Base-by-base conservation (phyloP, 164 flowering plant genomes). In the Piper betle region DNA sequence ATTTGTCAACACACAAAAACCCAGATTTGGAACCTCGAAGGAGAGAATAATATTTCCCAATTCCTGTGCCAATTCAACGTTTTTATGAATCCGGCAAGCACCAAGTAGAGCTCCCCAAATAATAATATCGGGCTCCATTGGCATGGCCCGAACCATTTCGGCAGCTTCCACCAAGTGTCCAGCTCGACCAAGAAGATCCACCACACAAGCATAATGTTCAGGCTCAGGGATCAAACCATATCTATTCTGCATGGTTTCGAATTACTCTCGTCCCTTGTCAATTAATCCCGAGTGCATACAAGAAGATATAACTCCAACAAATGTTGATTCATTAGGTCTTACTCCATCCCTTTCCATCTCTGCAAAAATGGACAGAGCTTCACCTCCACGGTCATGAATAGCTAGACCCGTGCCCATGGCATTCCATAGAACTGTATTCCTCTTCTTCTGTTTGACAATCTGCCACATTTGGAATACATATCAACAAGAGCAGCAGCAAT, bases 401-500 rank as follows among this genome's bases (percentile, higher is more conserved):
- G 77, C 67, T 41, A 68, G 66, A 19, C 70, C 71, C 52, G 53
- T 38, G 19, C 71, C 68, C 72, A 71, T 62, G 39, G 72, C 62
- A 65, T 74, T 74, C 69, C 71, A 74, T 37, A 71, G 50, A 53
- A 69, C 74, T 8, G 53, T 69, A 68, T 74, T 74, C 60, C 65
- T 64, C 50, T 59, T 37, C 12, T 15, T 38, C 18, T 50, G 58
- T 64, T 74, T 74, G 16, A 67, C 66, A 56, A 74, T 19, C 63
- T 48, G 11, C 77, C 74, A 65, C 74, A 71, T 65, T 71, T 74
- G 4, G 72, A 68, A 48, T 71, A 74, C 72, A 77, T 79, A 18
- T 77, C 79, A 2, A 77, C 55, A 15, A 77, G 72, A 59, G 77
- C 73, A 63, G 79, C 68, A 13, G 79, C 79, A 8, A 79, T 67